These are phyloP conservation scores for Euphorbia tirucalli DNA, from an alignment of 345 rosid species.

Conservation along the genomic window DNA sequence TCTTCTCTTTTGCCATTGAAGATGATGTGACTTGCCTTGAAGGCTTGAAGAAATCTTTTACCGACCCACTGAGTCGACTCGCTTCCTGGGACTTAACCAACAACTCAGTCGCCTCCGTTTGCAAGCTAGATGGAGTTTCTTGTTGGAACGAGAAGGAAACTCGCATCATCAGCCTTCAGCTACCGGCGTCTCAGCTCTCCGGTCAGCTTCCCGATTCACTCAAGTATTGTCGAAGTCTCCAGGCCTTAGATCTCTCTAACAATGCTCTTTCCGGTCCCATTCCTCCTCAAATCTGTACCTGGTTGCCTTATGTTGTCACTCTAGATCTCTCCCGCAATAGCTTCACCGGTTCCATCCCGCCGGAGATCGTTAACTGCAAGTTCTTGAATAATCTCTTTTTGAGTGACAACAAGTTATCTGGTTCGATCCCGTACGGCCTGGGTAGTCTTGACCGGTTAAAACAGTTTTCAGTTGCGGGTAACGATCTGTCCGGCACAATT, in stretches of 20 bases:
- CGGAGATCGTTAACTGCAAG: slow-evolving; percentile 57
- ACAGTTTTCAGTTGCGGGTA: slow-evolving; percentile 64
- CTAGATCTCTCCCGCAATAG: slow-evolving; percentile 67
- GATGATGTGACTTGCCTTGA: slow-evolving; percentile 71
- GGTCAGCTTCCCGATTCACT: slow-evolving; percentile 65
- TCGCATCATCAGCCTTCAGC: slow-evolving; percentile 52
- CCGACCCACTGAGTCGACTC: slow-evolving; percentile 49
- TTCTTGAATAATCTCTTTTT: slow-evolving; percentile 55
- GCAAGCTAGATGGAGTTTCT: slow-evolving; percentile 70
- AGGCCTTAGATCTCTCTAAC: slow-evolving; percentile 62
- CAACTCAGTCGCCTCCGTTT: slow-evolving; percentile 49
- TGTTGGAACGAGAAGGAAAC: slow-evolving; percentile 86
- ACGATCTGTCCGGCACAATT: slow-evolving; percentile 57
- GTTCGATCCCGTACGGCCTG: slow-evolving; percentile 59
- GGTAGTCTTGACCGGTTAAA: slow-evolving; percentile 46
- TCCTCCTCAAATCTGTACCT: slow-evolving; percentile 57
- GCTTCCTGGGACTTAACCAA: slow-evolving; percentile 62
- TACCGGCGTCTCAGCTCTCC: slow-evolving; percentile 52
- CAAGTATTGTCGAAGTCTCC: slow-evolving; percentile 61
- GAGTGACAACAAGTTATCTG: slow-evolving; percentile 57
- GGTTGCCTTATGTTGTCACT: slow-evolving; percentile 73
- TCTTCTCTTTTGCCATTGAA: slow-evolving; percentile 31
- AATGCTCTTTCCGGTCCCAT: slow-evolving; percentile 66
- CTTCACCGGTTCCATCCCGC: slow-evolving; percentile 67
- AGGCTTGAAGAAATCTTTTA: slow-evolving; percentile 47